Evolutionary conservation across 768 basidiomycete genomes (phyloP).

Genomic region (Artomyces pyxidatus): DNA sequence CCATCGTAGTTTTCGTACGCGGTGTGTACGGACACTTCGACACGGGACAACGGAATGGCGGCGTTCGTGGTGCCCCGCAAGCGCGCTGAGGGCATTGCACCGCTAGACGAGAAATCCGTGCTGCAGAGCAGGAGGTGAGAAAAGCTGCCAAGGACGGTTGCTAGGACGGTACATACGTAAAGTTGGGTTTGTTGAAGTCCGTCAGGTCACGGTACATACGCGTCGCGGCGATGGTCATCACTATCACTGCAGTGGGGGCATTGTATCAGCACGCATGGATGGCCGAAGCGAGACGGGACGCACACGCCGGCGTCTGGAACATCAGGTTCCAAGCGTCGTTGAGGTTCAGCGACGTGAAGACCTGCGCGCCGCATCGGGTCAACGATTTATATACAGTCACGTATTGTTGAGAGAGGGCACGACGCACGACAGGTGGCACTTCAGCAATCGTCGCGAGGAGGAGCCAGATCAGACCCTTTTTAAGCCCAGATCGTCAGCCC

Average conservation of each 20-base stretch:
- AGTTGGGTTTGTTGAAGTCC: too few species aligned
- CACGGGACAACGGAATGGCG: background rate
- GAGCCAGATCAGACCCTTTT: conserved; percentile 8
- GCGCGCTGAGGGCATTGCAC: background rate
- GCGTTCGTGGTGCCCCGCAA: background rate
- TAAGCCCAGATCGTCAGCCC: background rate
- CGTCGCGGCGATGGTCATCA: conserved; percentile 5
- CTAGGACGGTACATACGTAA: too few species aligned
- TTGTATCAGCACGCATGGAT: too few species aligned
- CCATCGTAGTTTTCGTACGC: background rate
- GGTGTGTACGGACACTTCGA: background rate
- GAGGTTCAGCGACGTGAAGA: conserved; percentile 7
- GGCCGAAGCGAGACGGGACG: too few species aligned
- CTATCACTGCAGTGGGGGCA: background rate
- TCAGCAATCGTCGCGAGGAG: background rate
- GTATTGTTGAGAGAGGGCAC: too few species aligned
- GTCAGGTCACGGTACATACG: conserved; percentile 6
- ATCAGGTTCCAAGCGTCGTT: conserved; percentile 7
- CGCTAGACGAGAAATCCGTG: background rate
- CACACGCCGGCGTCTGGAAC: conserved; percentile 5
- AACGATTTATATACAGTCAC: background rate
- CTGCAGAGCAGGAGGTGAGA: background rate
- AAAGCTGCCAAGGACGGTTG: too few species aligned
- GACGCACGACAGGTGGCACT: conserved; percentile 1
- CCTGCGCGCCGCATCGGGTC: background rate